Conservation (phyloP, 257 asterid species). For the Primulina eburnea region DNA sequence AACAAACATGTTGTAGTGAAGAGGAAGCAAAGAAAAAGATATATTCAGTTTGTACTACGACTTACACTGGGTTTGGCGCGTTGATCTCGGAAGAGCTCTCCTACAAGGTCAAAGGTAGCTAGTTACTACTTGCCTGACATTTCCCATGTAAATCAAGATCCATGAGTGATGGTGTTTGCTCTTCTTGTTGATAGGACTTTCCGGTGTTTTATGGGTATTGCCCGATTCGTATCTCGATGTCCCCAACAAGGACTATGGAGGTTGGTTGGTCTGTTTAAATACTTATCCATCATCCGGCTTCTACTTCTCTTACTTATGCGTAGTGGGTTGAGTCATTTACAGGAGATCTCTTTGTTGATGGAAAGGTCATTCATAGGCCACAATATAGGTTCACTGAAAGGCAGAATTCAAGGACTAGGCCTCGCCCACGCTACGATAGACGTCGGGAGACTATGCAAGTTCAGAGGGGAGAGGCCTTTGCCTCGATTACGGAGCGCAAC, state of each 20-base stretch:
- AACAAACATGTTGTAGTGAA: conserved; percentile 52
- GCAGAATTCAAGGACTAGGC: conserved; percentile 49
- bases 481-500: no score
- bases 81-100: conserved; percentile 85
- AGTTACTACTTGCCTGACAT: no score
- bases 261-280: conserved; percentile 32
- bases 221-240: conserved; percentile 91
- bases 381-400: conserved; percentile 61
- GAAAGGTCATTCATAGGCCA: conserved; percentile 78
- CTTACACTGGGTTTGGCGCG: conserved; percentile 87
- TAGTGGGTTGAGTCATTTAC: not conserved
- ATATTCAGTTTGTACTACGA: conserved; percentile 78
- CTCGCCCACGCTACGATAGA: conserved; percentile 79
- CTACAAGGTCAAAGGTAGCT: conserved; percentile 77
- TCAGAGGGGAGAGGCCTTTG: conserved; percentile 29
- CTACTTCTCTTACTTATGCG: no score
- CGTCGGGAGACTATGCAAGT: conserved; percentile 81
- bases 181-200: conserved; percentile 34
- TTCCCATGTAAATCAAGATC: no score
- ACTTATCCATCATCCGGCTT: no score
- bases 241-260: conserved; percentile 85
- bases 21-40: conserved; percentile 95
- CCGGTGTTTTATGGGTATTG: conserved; percentile 81
- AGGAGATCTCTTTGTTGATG: conserved; percentile 79
- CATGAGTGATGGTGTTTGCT: no score